A percentile compares a stretch with the other conserved stretches of the same genome.
Evolutionary conservation across 2,329 filamentous ascomycete species (phyloP).

Genomic region (Verticillium albo-atrum): DNA sequence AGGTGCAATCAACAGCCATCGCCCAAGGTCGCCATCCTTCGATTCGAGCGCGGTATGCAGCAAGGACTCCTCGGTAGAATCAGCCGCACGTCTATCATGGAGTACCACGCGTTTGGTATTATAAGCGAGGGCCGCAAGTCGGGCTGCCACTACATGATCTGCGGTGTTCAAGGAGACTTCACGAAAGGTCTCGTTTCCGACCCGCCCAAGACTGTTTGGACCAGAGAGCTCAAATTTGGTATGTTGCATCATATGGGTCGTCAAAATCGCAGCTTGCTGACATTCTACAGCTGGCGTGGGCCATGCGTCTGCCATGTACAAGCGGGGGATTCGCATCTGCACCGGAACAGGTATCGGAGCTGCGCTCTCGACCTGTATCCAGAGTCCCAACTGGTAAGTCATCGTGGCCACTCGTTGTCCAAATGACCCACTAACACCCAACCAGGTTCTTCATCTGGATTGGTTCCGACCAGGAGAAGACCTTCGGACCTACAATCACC

Average conservation of each 20-base stretch:
- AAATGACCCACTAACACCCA: neutral
- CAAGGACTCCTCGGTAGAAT: slow-evolving; percentile 35
- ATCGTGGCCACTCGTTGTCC: neutral
- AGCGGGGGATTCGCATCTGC: slow-evolving; percentile 34
- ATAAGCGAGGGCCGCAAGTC: slow-evolving; percentile 33
- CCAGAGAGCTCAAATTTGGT: slow-evolving; percentile 35
- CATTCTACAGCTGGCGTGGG: slow-evolving; percentile 30
- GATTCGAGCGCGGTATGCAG: slow-evolving; percentile 34
- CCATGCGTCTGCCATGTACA: slow-evolving; percentile 37
- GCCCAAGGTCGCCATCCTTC: slow-evolving; percentile 33
- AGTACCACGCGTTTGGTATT: slow-evolving; percentile 37
- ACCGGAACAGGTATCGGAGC: slow-evolving; percentile 36
- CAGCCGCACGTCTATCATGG: slow-evolving; percentile 36
- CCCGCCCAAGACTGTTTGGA: slow-evolving; percentile 34
- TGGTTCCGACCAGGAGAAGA: slow-evolving; percentile 34
- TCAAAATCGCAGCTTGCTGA: slow-evolving; percentile 9
- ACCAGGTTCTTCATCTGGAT: slow-evolving; percentile 37
- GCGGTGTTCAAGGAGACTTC: slow-evolving; percentile 35
- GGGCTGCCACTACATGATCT: slow-evolving; percentile 34
- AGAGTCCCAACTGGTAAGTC: slow-evolving; percentile 28
- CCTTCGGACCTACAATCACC: slow-evolving; percentile 33
- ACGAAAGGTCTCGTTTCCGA: slow-evolving; percentile 31
- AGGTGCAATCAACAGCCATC: slow-evolving; percentile 21
- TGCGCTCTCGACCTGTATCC: slow-evolving; percentile 35
- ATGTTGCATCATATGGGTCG: slow-evolving; percentile 9